phyloP scores from a whole-genome alignment of 345 rosid species.

The Bruguiera gymnorhiza region DNA sequence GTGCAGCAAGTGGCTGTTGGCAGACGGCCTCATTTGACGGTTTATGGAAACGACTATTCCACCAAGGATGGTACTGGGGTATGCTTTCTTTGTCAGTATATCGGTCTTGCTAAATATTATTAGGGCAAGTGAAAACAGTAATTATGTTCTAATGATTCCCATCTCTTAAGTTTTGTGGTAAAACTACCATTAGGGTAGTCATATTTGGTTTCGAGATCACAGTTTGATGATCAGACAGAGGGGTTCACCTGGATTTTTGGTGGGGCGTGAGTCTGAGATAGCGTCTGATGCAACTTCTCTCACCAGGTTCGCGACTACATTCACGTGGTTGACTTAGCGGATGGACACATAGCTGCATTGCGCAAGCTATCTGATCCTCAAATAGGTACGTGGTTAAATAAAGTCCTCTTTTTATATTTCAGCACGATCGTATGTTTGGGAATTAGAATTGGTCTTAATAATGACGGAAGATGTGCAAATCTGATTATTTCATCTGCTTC shows the following conservation, averaged over 20 bases:
- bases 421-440: too few relatives aligned
- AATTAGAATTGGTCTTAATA: too few relatives aligned
- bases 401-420: background rate
- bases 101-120: background rate
- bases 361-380: constrained; percentile 56
- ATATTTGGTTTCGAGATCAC: too few relatives aligned
- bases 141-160: background rate
- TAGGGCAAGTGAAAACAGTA: background rate
- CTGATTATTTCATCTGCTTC: background rate
- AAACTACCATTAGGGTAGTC: too few relatives aligned
- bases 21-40: constrained; percentile 71
- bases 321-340: constrained; percentile 89
- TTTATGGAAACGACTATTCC: constrained; percentile 79
- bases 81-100: constrained; percentile 24
- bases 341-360: constrained; percentile 89
- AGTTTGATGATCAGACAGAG: background rate
- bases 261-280: too few relatives aligned
- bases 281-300: constrained; percentile 1
- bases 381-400: constrained; percentile 46
- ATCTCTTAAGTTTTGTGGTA: background rate
- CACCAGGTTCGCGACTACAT: constrained; percentile 93
- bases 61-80: constrained; percentile 98
- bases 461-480: too few relatives aligned
- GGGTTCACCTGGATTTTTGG: background rate
- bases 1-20: constrained; percentile 98